A percentile compares a stretch with the other conserved stretches of the same genome.
phyloP scores from a whole-genome alignment of 495 filamentous ascomycete genomes.

The Aspergillus coremiiformis region DNA sequence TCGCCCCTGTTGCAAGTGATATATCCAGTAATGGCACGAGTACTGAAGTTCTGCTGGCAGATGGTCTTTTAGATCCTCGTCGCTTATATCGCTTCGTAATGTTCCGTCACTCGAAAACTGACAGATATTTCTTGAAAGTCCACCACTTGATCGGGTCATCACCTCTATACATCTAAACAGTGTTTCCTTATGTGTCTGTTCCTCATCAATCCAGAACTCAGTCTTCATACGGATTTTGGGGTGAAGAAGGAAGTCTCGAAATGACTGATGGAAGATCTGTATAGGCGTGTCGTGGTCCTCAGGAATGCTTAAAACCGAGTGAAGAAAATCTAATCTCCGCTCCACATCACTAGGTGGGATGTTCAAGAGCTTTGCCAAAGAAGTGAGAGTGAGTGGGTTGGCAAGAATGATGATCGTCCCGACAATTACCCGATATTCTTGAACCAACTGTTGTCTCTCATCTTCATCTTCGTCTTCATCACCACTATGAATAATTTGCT shows the following conservation, averaged over 20 bases:
- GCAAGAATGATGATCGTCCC: not conserved
- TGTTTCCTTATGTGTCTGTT: not conserved
- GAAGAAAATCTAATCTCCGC: conserved; percentile 6
- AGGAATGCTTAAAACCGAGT: conserved; percentile 7
- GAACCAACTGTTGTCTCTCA: conserved; percentile 13
- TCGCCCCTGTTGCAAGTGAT: not conserved
- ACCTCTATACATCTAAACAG: not conserved
- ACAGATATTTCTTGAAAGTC: not conserved
- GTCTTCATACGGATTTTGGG: not conserved
- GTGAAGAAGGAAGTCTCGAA: conserved; percentile 17
- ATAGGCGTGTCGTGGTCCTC: not conserved
- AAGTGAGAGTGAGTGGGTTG: conserved; percentile 9
- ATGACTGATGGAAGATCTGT: conserved; percentile 14
- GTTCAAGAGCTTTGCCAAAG: conserved; percentile 20
- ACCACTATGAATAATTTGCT: not conserved
- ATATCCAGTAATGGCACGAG: not conserved
- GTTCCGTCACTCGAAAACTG: not conserved
- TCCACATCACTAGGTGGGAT: conserved; percentile 6
- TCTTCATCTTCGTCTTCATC: conserved; percentile 9
- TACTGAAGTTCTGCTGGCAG: not conserved
- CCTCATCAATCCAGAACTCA: conserved; percentile 14
- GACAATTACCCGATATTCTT: not conserved
- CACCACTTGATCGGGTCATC: not conserved
- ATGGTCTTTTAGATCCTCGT: not conserved
- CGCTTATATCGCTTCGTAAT: not conserved